phyloP scores from a whole-genome alignment of 2,329 filamentous ascomycete genomes.

The Ophiostoma quercus region DNA sequence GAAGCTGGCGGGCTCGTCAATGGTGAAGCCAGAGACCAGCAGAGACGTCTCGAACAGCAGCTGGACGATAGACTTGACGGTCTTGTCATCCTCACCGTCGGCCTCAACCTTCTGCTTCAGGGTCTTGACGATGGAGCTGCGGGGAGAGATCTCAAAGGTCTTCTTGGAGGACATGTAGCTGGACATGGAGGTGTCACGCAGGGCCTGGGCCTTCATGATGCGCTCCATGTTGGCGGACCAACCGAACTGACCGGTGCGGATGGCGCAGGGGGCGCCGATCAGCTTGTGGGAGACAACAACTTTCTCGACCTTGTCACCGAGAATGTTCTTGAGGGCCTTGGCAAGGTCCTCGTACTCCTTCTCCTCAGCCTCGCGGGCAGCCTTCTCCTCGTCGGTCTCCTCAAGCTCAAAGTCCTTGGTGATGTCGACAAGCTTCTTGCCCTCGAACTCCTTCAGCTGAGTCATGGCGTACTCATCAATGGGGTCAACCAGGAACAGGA shows the following conservation, averaged over 20 bases:
- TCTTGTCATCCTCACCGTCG: constrained; percentile 97
- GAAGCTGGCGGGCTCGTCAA: constrained; percentile 96
- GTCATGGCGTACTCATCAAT: constrained; percentile 99
- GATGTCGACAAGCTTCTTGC: constrained; percentile 99
- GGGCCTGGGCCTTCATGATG: constrained; percentile 99
- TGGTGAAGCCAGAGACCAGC: constrained; percentile 97
- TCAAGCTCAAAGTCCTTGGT: constrained; percentile 99
- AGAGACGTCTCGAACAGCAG: constrained; percentile 98
- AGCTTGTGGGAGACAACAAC: constrained; percentile 99
- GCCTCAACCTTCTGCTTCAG: constrained; percentile 98
- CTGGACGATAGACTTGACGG: constrained; percentile 98
- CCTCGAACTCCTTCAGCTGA: constrained; percentile 99
- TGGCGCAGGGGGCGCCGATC: constrained; percentile 87
- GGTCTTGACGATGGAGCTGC: constrained; percentile 96
- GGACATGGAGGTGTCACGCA: constrained; percentile 98
- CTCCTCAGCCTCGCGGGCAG: constrained; percentile 87
- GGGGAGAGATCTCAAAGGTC: constrained; percentile 99
- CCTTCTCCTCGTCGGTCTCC: constrained; percentile 99
- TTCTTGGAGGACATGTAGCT: constrained; percentile 99
- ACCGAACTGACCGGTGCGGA: constrained; percentile 98
- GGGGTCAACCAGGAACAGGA: constrained; percentile 97
- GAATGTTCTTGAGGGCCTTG: constrained; percentile 98
- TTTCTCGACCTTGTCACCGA: constrained; percentile 99
- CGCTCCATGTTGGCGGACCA: constrained; percentile 99
- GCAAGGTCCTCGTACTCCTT: constrained; percentile 94